These are phyloP conservation scores for Phytophthora colocasiae DNA, from an alignment of 352 stramenopile genomes.

Conservation along the genomic window DNA sequence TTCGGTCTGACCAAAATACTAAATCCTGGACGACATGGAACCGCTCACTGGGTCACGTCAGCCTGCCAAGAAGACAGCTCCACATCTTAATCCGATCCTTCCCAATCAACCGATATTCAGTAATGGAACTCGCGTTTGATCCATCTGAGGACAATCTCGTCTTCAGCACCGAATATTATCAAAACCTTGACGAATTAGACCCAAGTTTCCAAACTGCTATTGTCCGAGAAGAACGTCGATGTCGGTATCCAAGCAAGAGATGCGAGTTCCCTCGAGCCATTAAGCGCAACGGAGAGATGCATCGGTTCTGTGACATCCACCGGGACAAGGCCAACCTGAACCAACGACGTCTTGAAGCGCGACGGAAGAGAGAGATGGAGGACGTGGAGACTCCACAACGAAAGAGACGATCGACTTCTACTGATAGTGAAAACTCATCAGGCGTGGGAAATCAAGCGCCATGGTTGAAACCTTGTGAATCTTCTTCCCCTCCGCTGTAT, in stretches of 20 bases:
- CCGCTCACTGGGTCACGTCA: not conserved
- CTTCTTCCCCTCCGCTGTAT: slow-evolving; percentile 25
- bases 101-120: slow-evolving; percentile 3
- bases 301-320: slow-evolving; percentile 56
- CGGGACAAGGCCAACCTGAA: slow-evolving; percentile 58
- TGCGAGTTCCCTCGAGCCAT: slow-evolving; percentile 45
- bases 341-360: slow-evolving; percentile 53
- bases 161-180: slow-evolving; percentile 13
- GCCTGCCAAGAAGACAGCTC: not conserved
- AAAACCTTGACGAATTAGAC: slow-evolving; percentile 4
- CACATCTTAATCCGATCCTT: slow-evolving; percentile 24
- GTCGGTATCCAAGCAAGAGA: slow-evolving; percentile 47
- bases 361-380: slow-evolving; percentile 34
- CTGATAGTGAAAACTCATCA: not conserved
- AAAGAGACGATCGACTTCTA: slow-evolving; percentile 11
- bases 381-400: not conserved
- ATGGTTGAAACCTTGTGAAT: slow-evolving; percentile 1
- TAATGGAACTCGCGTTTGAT: slow-evolving; percentile 15
- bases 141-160: not conserved
- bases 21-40: not conserved
- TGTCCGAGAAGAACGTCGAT: slow-evolving; percentile 29
- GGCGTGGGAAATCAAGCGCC: not conserved
- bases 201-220: not conserved
- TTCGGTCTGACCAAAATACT: not conserved
- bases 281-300: slow-evolving; percentile 52